Base-by-base conservation (phyloP, 106 monocot genomes). In the Vanilla planifolia region DNA sequence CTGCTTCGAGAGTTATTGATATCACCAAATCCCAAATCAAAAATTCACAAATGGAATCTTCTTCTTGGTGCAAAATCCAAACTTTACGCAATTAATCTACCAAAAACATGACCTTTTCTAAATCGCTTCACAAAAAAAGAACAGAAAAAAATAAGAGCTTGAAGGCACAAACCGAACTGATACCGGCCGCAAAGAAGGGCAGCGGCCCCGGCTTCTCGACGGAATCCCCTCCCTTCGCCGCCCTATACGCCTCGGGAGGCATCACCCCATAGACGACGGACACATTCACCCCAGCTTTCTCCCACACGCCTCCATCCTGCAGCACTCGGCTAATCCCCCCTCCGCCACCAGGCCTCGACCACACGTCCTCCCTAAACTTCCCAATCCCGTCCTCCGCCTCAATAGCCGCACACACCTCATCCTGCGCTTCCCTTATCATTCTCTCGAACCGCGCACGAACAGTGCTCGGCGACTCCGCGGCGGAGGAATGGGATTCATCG, bases 201-300 rank as follows among this genome's bases (percentile, higher is more conserved):
- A 98, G 72, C 1, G 91, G 88, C 19, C 91, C 91, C 2, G 77
- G 69, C 48, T 92, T 91, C 16, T 59, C 70, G 43, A 40, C 44
- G 6, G 58, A 43, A 37, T 58, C 72, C 6, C 60, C 68, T 26
- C 86, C 90, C 65, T 85, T 91, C 55, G 98, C 98, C 0, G 98
- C 98, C 25, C 92, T 62, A 60, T 98, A 98, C 1, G 98, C 98
- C 23, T 98, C 98, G 10, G 98, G 98, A 0, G 98, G 98, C 92
- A 98, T 98, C 44, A 85, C 68, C n/a, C 98, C 98, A 37, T 98
- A 98, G 8, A 98, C 98, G 21, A 98, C 98, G 4, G 92, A 92
- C 29, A 98, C 98, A 61, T 98, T 98, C n/a, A 98, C 92, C 50
- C 91, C 98, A 0, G 98, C 98, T 77, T 98, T 92, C 87, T 98